Percentiles rank a stretch among this genome's conserved stretches.
Evolutionary conservation across 2,329 filamentous ascomycete species (phyloP).

Genomic region (Aspergillus fumigatiaffinis): DNA sequence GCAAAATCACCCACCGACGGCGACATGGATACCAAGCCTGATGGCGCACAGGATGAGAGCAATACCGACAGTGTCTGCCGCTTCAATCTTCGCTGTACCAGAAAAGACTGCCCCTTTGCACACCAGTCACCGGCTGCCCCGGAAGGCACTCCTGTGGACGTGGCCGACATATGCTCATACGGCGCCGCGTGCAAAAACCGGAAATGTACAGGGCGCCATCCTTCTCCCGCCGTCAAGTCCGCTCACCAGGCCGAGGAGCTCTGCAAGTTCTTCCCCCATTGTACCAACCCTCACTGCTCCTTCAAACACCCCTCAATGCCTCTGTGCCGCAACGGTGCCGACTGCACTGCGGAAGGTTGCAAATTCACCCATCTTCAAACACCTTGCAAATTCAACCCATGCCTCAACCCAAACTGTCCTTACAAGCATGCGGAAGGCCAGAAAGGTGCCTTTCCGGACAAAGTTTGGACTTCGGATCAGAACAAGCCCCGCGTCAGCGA

Average conservation of each 20-base stretch:
- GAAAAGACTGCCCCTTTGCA: constrained; percentile 84
- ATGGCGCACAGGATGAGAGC: constrained; percentile 49
- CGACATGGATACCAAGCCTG: constrained; percentile 40
- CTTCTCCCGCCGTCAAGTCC: constrained; percentile 76
- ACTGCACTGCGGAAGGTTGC: constrained; percentile 77
- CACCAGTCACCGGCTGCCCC: constrained; percentile 91
- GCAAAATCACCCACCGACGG: constrained; percentile 10
- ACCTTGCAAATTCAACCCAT: constrained; percentile 87
- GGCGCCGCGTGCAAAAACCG: constrained; percentile 92
- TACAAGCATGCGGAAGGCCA: constrained; percentile 93
- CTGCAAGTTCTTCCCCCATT: constrained; percentile 89
- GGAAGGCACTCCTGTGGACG: constrained; percentile 70
- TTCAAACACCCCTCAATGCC: constrained; percentile 88
- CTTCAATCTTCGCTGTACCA: constrained; percentile 84
- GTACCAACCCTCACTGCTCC: constrained; percentile 78
- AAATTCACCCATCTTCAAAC: constrained; percentile 84
- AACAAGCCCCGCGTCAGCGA: constrained; percentile 73
- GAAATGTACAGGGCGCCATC: constrained; percentile 89
- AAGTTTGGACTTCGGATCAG: constrained; percentile 75
- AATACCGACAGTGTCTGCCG: constrained; percentile 70
- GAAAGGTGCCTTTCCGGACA: constrained; percentile 77
- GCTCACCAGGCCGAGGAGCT: constrained; percentile 79
- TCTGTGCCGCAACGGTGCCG: constrained; percentile 83
- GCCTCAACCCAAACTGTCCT: constrained; percentile 79
- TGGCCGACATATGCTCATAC: constrained; percentile 75